A percentile compares a stretch with the other conserved stretches of the same genome.
phyloP scores from a whole-genome alignment of 2,329 filamentous ascomycete genomes.

The Alternaria burnsii region DNA sequence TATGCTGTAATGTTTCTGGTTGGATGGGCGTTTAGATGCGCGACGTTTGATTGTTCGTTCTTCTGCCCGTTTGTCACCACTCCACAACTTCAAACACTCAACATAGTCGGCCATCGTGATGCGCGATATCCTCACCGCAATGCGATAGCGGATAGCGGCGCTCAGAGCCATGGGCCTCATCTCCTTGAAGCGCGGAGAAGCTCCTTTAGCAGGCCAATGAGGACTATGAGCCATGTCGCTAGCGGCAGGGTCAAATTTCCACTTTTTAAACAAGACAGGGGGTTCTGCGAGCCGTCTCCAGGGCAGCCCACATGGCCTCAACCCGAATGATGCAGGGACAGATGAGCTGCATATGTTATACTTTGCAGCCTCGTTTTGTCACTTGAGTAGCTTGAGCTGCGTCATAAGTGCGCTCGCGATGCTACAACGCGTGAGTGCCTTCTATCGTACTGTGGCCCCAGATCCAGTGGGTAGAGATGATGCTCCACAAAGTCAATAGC shows the following conservation, averaged over 20 bases:
- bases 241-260: slow-evolving; percentile 39
- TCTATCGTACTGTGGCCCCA: neutral
- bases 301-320: slow-evolving; percentile 10
- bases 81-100: neutral
- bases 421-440: neutral
- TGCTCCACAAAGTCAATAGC: neutral
- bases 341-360: slow-evolving; percentile 18
- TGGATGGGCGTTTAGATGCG: slow-evolving; percentile 11
- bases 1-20: slow-evolving; percentile 9
- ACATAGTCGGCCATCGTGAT: neutral
- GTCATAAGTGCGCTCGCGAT: neutral
- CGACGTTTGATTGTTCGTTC: slow-evolving; percentile 8
- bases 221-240: neutral
- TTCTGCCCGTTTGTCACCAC: neutral
- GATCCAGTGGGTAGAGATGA: neutral
- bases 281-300: slow-evolving; percentile 24
- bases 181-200: slow-evolving; percentile 31
- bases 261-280: slow-evolving; percentile 43
- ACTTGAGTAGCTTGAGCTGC: neutral
- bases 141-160: slow-evolving; percentile 16
- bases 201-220: slow-evolving; percentile 39
- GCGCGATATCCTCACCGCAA: slow-evolving; percentile 9
- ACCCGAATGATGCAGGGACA: slow-evolving; percentile 15
- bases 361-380: slow-evolving; percentile 19
- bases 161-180: slow-evolving; percentile 24